phyloP scores from a whole-genome alignment of 768 basidiomycete species.

The Suillus hirtellus region DNA sequence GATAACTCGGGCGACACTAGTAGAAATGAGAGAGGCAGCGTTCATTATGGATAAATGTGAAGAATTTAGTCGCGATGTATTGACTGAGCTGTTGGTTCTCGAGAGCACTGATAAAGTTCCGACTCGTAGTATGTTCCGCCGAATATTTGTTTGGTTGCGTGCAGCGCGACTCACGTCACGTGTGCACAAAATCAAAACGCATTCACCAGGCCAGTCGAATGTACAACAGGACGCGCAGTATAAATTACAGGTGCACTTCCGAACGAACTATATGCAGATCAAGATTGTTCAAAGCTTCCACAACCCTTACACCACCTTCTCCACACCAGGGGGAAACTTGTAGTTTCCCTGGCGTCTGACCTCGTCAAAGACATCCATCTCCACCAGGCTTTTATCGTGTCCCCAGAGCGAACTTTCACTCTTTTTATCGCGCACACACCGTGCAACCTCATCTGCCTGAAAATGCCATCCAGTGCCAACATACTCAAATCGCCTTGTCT shows the following conservation, averaged over 20 bases:
- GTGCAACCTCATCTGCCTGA: constrained; percentile 85
- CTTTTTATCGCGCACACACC: constrained; percentile 74
- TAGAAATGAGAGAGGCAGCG: neutral
- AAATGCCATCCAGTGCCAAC: constrained; percentile 78
- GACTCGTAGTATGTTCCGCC: neutral
- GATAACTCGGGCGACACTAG: neutral
- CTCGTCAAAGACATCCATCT: constrained; percentile 87
- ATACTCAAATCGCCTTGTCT: constrained; percentile 58
- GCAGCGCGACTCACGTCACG: neutral
- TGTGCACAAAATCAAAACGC: neutral
- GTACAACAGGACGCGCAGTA: neutral
- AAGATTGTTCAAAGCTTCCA: neutral
- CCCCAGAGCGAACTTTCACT: constrained; percentile 74
- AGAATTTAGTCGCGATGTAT: neutral
- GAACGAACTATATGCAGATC: neutral
- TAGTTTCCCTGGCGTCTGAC: constrained; percentile 74
- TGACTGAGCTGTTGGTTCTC: neutral
- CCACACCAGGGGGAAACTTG: constrained; percentile 60
- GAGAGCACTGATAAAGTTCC: neutral
- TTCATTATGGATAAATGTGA: neutral
- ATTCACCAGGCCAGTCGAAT: too few relatives aligned
- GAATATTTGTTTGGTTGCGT: neutral
- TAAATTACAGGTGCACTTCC: neutral
- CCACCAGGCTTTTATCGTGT: constrained; percentile 75
- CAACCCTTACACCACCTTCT: constrained; percentile 34